Percentiles rank a stretch among this genome's conserved stretches.
Conservation (phyloP, 2,329 filamentous ascomycete species). For the Aureobasidium vineae region DNA sequence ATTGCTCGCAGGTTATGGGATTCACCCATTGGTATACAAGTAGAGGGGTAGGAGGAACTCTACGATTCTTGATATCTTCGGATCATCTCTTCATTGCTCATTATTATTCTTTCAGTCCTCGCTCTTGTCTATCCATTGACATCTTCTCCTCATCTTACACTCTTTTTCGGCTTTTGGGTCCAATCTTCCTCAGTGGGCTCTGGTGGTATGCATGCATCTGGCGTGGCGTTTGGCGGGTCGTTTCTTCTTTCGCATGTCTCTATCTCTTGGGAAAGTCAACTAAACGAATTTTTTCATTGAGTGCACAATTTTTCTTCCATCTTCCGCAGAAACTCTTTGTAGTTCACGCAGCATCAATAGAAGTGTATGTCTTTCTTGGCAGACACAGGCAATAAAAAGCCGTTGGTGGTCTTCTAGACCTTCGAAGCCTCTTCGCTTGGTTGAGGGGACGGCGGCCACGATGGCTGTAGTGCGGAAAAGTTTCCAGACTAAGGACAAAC, state of each 20-base stretch:
- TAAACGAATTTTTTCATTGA: not conserved
- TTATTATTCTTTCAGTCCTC: not conserved
- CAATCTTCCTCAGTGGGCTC: not conserved
- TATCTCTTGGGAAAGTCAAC: not conserved
- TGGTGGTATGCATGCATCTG: slow-evolving; percentile 14
- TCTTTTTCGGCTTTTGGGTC: not conserved
- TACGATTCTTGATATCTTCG: not conserved
- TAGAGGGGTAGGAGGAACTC: slow-evolving; percentile 12
- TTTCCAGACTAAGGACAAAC: not conserved
- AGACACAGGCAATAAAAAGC: slow-evolving; percentile 1
- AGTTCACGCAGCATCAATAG: not conserved
- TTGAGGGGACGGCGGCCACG: not conserved
- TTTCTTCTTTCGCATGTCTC: not conserved
- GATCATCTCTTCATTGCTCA: not conserved
- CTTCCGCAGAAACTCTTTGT: not conserved
- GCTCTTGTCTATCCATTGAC: not conserved
- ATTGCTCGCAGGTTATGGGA: slow-evolving; percentile 45
- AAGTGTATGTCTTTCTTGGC: not conserved
- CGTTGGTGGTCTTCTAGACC: not conserved
- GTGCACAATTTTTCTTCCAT: not conserved
- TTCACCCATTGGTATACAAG: slow-evolving; percentile 25
- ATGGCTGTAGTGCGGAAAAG: not conserved
- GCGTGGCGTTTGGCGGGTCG: slow-evolving; percentile 6
- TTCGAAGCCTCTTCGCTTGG: not conserved
- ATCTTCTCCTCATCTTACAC: not conserved